These are phyloP conservation scores for Fomitopsis betulina DNA, from an alignment of 1,284 basidiomycete genomes.

Conservation along the genomic window DNA sequence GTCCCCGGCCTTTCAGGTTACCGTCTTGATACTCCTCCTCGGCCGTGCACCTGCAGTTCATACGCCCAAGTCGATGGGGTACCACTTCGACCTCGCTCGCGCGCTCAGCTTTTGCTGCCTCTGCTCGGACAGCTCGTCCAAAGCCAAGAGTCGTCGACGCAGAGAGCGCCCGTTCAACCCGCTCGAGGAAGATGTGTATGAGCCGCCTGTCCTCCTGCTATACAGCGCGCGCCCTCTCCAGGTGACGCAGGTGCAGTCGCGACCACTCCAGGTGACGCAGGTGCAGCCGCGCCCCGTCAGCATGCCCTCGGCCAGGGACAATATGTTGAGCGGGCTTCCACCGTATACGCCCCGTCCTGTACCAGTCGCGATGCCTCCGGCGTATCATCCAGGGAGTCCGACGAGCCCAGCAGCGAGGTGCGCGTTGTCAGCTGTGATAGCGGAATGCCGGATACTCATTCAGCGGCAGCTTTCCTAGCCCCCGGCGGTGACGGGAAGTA, in stretches of 20 bases:
- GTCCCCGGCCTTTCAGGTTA: neutral
- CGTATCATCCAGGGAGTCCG: neutral
- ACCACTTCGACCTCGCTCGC: constrained; percentile 9
- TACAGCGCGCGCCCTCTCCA: neutral
- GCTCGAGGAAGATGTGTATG: constrained; percentile 11
- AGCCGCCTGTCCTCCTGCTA: constrained; percentile 11
- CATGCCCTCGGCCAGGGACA: neutral
- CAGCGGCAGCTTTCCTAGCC: neutral
- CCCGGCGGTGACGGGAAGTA: too few species aligned
- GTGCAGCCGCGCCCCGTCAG: neutral
- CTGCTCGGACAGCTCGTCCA: constrained; percentile 12
- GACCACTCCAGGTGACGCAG: neutral
- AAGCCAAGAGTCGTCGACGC: neutral
- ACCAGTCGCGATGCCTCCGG: neutral
- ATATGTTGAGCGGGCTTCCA: neutral
- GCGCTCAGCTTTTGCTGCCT: constrained; percentile 20
- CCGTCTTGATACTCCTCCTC: neutral
- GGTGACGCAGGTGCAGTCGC: neutral
- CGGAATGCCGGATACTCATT: neutral
- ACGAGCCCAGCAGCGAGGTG: neutral
- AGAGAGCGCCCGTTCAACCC: constrained; percentile 5
- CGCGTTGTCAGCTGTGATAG: neutral
- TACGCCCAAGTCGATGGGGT: neutral
- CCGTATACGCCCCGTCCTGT: neutral
- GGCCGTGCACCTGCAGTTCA: neutral